These are phyloP conservation scores for Peniophora sp. DNA, from an alignment of 1,284 basidiomycete species.

Conservation along the genomic window DNA sequence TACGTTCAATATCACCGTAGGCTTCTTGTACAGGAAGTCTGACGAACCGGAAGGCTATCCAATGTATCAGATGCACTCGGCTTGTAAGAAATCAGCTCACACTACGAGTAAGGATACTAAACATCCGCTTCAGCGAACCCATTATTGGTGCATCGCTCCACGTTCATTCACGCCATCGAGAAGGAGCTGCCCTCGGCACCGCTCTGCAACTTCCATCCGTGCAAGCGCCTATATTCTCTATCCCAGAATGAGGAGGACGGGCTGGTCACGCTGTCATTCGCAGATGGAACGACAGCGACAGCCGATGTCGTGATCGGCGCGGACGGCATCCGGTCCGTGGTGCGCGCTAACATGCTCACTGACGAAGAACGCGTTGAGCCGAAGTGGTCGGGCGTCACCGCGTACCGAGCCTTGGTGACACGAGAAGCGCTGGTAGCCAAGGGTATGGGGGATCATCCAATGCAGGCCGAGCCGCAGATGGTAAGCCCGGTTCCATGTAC, in stretches of 20 bases:
- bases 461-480: too few species aligned
- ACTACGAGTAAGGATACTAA: neutral
- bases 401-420: neutral
- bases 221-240: constrained; percentile 17
- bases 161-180: neutral
- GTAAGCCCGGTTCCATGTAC: too few species aligned
- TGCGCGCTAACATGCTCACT: constrained; percentile 18
- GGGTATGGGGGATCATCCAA: too few species aligned
- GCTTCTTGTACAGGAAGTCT: constrained; percentile 14
- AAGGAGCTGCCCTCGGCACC: constrained; percentile 13
- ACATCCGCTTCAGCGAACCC: neutral
- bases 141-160: constrained; percentile 3
- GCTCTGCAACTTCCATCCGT: constrained; percentile 24
- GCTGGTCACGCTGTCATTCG: constrained; percentile 31
- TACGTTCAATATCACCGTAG: constrained; percentile 3
- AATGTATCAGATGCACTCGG: constrained; percentile 10
- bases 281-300: constrained; percentile 36
- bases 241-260: constrained; percentile 24
- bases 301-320: constrained; percentile 46
- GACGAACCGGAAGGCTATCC: constrained; percentile 11
- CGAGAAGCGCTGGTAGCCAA: neutral
- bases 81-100: constrained; percentile 2
- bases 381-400: neutral
- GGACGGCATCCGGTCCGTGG: constrained; percentile 43
- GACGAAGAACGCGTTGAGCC: neutral